These are phyloP conservation scores for Geotrichum ghanense DNA, from an alignment of 805 yeast species.

Conservation along the genomic window DNA sequence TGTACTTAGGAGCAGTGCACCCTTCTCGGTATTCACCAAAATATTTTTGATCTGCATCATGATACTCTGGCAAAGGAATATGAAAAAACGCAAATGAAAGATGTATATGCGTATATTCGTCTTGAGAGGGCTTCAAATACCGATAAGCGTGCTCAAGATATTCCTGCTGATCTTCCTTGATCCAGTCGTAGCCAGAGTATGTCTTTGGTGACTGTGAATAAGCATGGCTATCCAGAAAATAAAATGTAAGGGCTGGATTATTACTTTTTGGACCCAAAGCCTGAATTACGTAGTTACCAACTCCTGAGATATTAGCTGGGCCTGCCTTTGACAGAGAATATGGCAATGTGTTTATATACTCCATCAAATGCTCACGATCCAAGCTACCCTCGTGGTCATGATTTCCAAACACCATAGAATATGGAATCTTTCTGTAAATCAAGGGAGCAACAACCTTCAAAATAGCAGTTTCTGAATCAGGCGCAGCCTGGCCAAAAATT, in stretches of 20 bases:
- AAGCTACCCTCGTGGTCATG: constrained; percentile 87
- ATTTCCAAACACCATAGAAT: constrained; percentile 79
- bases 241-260: constrained; percentile 43
- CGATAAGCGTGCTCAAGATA: constrained; percentile 35
- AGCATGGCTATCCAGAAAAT: constrained; percentile 71
- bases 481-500: constrained; percentile 66
- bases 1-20: constrained; percentile 63
- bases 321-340: constrained; percentile 53
- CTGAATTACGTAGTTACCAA: constrained; percentile 63
- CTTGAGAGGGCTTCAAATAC: constrained; percentile 22
- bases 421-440: constrained; percentile 60
- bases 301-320: constrained; percentile 61
- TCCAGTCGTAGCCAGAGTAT: constrained; percentile 77
- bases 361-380: constrained; percentile 48
- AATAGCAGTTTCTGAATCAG: constrained; percentile 75
- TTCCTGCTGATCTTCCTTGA: constrained; percentile 56
- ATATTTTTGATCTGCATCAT: constrained; percentile 31
- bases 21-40: constrained; percentile 63
- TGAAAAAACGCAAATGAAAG: constrained; percentile 88
- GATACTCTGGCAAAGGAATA: constrained; percentile 83
- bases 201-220: constrained; percentile 50
- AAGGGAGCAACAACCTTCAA: constrained; percentile 67
- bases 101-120: constrained; percentile 32
- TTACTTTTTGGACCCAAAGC: constrained; percentile 33
- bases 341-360: constrained; percentile 47